Evolutionary conservation across 163 green algal genomes (phyloP), one percentile per base, ranked within the genome.

Genomic region (Smithsoniella earleae): DNA sequence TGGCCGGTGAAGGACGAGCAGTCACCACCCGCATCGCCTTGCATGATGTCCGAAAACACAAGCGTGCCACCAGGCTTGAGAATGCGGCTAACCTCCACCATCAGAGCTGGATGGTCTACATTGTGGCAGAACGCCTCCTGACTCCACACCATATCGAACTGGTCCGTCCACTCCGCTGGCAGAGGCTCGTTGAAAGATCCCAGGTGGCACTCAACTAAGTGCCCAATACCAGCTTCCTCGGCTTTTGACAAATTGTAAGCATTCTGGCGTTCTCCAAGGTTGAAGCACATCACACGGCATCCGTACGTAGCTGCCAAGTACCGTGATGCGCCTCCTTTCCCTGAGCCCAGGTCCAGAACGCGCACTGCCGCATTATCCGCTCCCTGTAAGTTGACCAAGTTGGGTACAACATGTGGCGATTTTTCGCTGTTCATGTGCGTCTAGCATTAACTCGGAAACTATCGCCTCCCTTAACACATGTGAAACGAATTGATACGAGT

Each of bases 251-350:
- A 49, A 45, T 82, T 82, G n/a, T 74, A 62, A 31, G 46, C 75
- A 38, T 82, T 82, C 62, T 82, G 77, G 28, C 73, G 44, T 18
- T 76, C 69, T 5, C 75, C 75, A 18, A 82, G 66, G 46, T 82
- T 82, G 28, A 69, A 73, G 31, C 75, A 73, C 20, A 37, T 74
- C 43, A 82, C 78, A 43, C 74, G 73, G 66, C 78, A 82, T 18
- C 78, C 78, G 22, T 74, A 82, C 8, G 46, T 65, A 20, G 77
- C 52, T 18, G 66, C 78, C 58, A 82, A 55, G 31, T 46, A 73
- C 46, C 75, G 66, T 1, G 69, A 52, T 0, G 73, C 76, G 30
- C 78, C 78, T 2, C 78, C 78, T 45, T 82, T 73, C 18, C 78
- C 78, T 16, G 74, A 75, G n/a, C 78, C 78, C 27, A 82, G 20